Conservation (phyloP, 306 rosid genomes). For the Ammopiptanthus mongolicus region DNA sequence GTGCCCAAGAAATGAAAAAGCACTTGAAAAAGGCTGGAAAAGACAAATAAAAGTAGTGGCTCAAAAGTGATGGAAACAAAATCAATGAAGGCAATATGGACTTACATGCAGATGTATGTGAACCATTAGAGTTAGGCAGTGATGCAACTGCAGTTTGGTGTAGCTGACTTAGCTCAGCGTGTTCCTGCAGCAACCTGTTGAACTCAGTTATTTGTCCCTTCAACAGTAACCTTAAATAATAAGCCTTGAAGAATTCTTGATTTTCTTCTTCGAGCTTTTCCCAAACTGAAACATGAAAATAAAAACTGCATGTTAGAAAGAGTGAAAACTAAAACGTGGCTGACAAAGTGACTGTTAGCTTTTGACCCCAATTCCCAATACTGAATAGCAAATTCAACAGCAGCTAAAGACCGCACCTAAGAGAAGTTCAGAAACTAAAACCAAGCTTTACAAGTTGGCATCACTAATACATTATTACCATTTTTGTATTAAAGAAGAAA, state of each 20-base stretch:
- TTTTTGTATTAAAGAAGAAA: neutral
- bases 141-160: conserved; percentile 49
- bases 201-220: conserved; percentile 61
- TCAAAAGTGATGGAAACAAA: neutral
- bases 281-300: conserved; percentile 50
- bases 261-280: conserved; percentile 83
- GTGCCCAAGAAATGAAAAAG: neutral
- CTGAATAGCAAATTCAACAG: neutral
- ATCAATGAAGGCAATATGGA: neutral
- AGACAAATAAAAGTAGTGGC: neutral
- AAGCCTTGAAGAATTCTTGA: conserved; percentile 62
- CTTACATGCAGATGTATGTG: conserved; percentile 56
- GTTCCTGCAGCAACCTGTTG: conserved; percentile 72
- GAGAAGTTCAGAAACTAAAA: neutral
- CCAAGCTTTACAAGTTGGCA: neutral
- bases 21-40: neutral
- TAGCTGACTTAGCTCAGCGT: conserved; percentile 48
- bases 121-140: conserved; percentile 56
- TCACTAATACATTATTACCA: neutral
- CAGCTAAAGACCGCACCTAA: neutral
- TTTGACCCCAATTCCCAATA: neutral
- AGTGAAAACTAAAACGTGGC: neutral
- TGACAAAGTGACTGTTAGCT: neutral
- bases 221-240: conserved; percentile 54
- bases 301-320: neutral